A percentile compares a stretch with the other conserved stretches of the same genome.
phyloP scores from a whole-genome alignment of 495 filamentous ascomycete species.

The Elasticomyces elasticus region DNA sequence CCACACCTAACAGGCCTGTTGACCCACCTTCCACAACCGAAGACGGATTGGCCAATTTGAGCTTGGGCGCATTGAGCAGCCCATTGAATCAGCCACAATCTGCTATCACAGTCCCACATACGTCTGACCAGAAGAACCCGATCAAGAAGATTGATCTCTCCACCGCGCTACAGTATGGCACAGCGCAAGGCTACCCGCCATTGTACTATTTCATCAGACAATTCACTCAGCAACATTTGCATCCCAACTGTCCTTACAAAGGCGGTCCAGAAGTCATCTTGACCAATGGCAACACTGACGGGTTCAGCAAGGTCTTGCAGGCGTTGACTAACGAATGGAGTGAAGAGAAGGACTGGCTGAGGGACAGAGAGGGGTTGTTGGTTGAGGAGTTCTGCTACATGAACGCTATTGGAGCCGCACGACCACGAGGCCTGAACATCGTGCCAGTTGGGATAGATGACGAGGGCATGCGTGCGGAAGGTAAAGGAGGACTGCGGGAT shows the following conservation, averaged over 20 bases:
- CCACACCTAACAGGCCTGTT: constrained; percentile 48
- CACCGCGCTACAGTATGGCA: constrained; percentile 79
- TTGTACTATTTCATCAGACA: constrained; percentile 65
- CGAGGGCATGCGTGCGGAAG: constrained; percentile 59
- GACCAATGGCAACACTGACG: constrained; percentile 75
- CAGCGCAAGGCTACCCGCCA: constrained; percentile 63
- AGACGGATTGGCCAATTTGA: background rate
- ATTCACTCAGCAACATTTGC: constrained; percentile 65
- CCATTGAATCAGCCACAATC: constrained; percentile 18
- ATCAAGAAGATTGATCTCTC: constrained; percentile 65
- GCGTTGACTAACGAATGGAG: constrained; percentile 65
- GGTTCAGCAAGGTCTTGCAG: constrained; percentile 65
- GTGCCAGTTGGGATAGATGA: constrained; percentile 65
- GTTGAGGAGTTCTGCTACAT: constrained; percentile 72
- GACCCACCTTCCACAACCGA: constrained; percentile 29
- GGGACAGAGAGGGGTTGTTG: constrained; percentile 59
- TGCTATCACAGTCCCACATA: constrained; percentile 52
- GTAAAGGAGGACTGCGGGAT: constrained; percentile 63
- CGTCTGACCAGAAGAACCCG: constrained; percentile 42
- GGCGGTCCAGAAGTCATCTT: constrained; percentile 66
- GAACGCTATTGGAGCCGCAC: constrained; percentile 56
- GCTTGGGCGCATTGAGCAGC: constrained; percentile 15
- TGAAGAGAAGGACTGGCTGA: constrained; percentile 52
- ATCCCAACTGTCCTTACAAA: constrained; percentile 69
- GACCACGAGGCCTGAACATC: constrained; percentile 60